These are phyloP conservation scores for Pyrrhoderma lamaoense DNA, from an alignment of 1,284 basidiomycete species.

Conservation along the genomic window DNA sequence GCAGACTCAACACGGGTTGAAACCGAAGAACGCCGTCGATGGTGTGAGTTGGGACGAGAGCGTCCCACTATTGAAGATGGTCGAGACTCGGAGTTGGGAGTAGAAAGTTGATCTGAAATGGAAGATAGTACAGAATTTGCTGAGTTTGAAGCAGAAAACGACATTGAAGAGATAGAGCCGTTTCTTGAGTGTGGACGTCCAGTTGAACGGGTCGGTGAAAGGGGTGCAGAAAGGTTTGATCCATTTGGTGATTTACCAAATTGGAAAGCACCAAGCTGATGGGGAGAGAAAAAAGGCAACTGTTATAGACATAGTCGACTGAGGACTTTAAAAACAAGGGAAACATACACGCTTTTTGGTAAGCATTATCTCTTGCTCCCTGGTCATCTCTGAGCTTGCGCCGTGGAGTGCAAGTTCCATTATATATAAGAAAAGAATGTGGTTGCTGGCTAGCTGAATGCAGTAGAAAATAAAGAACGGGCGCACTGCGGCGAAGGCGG, in stretches of 20 bases:
- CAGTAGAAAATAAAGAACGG: conserved; percentile 11
- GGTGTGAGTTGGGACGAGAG: conserved; percentile 63
- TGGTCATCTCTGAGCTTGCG: conserved; percentile 13
- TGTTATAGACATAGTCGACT: neutral
- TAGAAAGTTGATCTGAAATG: conserved; percentile 29
- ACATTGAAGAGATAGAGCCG: conserved; percentile 34
- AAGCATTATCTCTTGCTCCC: conserved; percentile 29
- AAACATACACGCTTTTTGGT: conserved; percentile 40
- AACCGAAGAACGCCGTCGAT: conserved; percentile 74
- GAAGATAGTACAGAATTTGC: conserved; percentile 23
- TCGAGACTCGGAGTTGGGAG: conserved; percentile 32
- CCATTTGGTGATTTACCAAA: conserved; percentile 34
- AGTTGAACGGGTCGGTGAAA: conserved; percentile 34
- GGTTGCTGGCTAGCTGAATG: conserved; percentile 15
- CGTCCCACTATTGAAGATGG: conserved; percentile 27
- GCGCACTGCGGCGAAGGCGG: neutral
- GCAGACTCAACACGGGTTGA: conserved; percentile 77
- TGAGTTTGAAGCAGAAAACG: conserved; percentile 37
- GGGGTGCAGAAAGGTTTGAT: conserved; percentile 26
- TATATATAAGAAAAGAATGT: conserved; percentile 12
- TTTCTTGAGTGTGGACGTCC: conserved; percentile 69
- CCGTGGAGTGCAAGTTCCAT: conserved; percentile 8
- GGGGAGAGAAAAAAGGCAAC: conserved; percentile 12
- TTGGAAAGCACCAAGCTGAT: conserved; percentile 59
- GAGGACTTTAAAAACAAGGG: conserved; percentile 2